Base-by-base conservation (phyloP, 2,329 filamentous ascomycete species). In the Purpureocillium takamizusanense region DNA sequence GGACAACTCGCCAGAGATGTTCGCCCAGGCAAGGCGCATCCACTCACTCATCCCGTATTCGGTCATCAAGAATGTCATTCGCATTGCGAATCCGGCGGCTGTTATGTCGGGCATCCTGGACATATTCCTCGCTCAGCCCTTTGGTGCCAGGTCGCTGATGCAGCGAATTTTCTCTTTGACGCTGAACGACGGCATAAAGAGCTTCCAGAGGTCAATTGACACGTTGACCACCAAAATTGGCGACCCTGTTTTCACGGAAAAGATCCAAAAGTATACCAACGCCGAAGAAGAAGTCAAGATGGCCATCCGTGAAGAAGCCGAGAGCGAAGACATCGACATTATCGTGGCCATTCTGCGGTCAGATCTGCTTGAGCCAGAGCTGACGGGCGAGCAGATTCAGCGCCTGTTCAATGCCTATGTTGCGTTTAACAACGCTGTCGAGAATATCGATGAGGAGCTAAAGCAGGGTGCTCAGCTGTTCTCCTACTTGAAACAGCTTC, bases 71-170 rank as follows among this genome's bases (percentile, higher is more conserved):
- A 95, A 97, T 55, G 87, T 95, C 34, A 97, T 98, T 53, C 81
- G 90, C 40, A 87, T 97, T 49, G 88, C 92, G 16, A 98, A 98
- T 51, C 92, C 92, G 3, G 90, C 90, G 1, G 87, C 88, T 6
- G 92, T 98, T 47, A 97, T 98, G 90, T 86, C 84, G n/a, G 84
- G 84, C 15, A 81, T 97, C 33, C 72, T 98, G 16, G 92, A 98
- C 57, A 75, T 98, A 33, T 98, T 98, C 67, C 73, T 97, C 42
- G 90, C 92, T 7, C 92, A 97, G 51, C 92, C 92, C 0, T 94
- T 97, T 44, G 90, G 90, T 15, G 75, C 89, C 1, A 78, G 88
- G 37, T 95, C 89, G 10, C 68, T 98, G 10, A 77, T 98, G 62
- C 92, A 98, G 61, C 78, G 90, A 16, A 95, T 98, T 43, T 95